phyloP scores from a whole-genome alignment of 768 basidiomycete species.

The Mycena latifolia region DNA sequence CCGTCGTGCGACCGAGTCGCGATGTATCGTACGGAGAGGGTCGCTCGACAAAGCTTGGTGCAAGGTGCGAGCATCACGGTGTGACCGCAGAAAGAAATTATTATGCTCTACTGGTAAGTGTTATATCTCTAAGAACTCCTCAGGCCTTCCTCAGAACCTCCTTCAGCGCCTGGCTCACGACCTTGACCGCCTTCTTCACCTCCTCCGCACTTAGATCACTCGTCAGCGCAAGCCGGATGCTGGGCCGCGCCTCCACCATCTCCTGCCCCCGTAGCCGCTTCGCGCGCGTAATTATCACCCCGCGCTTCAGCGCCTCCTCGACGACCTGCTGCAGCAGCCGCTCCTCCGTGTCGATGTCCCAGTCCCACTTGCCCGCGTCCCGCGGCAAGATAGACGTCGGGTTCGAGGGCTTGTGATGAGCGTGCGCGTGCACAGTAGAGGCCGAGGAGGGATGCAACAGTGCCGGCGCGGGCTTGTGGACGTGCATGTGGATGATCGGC shows the following conservation, averaged over 20 bases:
- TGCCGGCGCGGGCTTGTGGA: conserved; percentile 53
- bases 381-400: conserved; percentile 60
- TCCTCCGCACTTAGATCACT: conserved; percentile 90
- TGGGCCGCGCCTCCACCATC: conserved; percentile 82
- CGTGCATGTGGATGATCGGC: conserved; percentile 88
- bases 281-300: conserved; percentile 88
- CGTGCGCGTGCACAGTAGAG: conserved; percentile 39
- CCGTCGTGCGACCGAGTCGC: too few species aligned
- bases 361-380: conserved; percentile 62
- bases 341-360: conserved; percentile 80
- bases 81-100: too few species aligned
- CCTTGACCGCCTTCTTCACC: conserved; percentile 85
- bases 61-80: too few species aligned
- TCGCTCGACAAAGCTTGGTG: too few species aligned
- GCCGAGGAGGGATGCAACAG: conserved; percentile 42
- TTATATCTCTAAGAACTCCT: conserved; percentile 1
- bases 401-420: conserved; percentile 58
- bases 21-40: too few species aligned
- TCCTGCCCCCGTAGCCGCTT: conserved; percentile 90
- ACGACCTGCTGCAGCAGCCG: conserved; percentile 90
- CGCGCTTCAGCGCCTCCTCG: conserved; percentile 85
- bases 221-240: conserved; percentile 85
- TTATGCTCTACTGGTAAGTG: not conserved
- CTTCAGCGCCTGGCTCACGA: conserved; percentile 78
- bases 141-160: conserved; percentile 82